Evolutionary conservation across 768 basidiomycete genomes (phyloP).

Genomic region (Obba rivulosa): DNA sequence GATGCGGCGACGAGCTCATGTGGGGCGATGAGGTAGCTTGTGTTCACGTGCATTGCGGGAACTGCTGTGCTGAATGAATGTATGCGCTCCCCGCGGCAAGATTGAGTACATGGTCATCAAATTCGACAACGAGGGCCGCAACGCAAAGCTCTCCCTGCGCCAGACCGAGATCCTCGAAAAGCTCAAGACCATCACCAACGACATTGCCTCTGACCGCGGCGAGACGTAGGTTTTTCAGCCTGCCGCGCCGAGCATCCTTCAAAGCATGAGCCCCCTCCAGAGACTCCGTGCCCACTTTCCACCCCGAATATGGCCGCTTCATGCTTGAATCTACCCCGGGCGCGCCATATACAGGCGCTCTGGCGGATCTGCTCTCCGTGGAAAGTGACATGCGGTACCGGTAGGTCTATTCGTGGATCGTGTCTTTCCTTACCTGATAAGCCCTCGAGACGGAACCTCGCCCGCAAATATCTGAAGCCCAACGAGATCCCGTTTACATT

Average conservation of each 20-base stretch:
- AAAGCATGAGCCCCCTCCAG: conserved; percentile 30
- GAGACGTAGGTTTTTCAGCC: conserved; percentile 44
- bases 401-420: conserved; percentile 32
- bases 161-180: conserved; percentile 91
- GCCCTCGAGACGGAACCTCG: conserved; percentile 65
- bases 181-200: conserved; percentile 60
- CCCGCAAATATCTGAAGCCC: conserved; percentile 72
- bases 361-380: conserved; percentile 82
- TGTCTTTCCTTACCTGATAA: background rate
- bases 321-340: conserved; percentile 99
- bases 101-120: conserved; percentile 95
- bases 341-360: conserved; percentile 84
- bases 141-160: conserved; percentile 85
- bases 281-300: conserved; percentile 80
- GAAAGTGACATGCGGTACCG: conserved; percentile 94
- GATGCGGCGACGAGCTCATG: conserved; percentile 84
- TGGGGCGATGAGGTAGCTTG: conserved; percentile 94
- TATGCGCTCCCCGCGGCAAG: conserved; percentile 36
- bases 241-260: conserved; percentile 1
- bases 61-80: background rate
- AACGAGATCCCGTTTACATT: conserved; percentile 91
- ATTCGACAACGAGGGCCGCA: conserved; percentile 73
- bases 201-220: conserved; percentile 55
- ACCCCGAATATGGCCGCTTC: conserved; percentile 97
- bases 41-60: background rate